Evolutionary conservation across 1,284 basidiomycete genomes (phyloP).

Genomic region (Pholiota adiposa): DNA sequence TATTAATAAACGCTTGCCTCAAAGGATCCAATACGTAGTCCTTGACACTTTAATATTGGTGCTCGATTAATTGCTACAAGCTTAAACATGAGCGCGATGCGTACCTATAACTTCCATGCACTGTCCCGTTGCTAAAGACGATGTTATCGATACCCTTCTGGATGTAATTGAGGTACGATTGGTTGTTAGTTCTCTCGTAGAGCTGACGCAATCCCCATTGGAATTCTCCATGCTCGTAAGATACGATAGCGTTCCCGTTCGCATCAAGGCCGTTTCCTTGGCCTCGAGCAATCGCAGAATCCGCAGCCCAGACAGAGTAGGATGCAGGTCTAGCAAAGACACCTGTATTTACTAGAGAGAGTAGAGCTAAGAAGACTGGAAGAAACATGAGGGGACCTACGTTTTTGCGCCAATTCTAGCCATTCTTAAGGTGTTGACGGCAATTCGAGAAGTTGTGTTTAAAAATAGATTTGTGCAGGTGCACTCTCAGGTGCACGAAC

Average conservation of each 20-base stretch:
- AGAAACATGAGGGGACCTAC: background rate
- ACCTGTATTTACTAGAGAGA: background rate
- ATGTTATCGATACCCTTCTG: constrained; percentile 40
- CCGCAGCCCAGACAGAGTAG: constrained; percentile 48
- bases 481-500: background rate
- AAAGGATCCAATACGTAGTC: constrained; percentile 40
- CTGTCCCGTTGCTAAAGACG: constrained; percentile 40
- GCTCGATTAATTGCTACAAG: background rate
- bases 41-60: constrained; percentile 27
- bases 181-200: constrained; percentile 43
- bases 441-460: background rate
- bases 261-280: constrained; percentile 47
- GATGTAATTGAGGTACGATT: constrained; percentile 46
- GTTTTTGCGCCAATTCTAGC: background rate
- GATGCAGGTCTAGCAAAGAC: constrained; percentile 33
- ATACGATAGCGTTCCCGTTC: constrained; percentile 36
- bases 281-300: constrained; percentile 44
- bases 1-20: constrained; percentile 24
- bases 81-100: constrained; percentile 13
- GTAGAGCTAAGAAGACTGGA: background rate
- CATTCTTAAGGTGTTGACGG: background rate
- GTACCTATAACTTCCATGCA: constrained; percentile 42
- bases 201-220: constrained; percentile 43
- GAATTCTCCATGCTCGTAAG: constrained; percentile 49
- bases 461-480: constrained; percentile 6